phyloP scores from a whole-genome alignment of 305 asterid genomes.

The Solanum hybrid region DNA sequence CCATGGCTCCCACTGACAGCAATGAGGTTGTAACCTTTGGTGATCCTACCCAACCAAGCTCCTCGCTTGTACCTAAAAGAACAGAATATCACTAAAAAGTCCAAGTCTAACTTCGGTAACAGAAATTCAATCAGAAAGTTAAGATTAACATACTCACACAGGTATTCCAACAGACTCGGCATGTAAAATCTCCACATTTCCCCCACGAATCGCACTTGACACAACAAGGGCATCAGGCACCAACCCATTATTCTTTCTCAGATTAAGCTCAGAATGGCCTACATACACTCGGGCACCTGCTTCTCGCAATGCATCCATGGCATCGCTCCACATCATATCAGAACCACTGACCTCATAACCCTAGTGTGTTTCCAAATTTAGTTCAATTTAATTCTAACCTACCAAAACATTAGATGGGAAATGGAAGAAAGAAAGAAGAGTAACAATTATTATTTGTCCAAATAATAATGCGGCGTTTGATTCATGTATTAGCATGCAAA shows the following conservation, averaged over 20 bases:
- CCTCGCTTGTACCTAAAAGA: constrained; percentile 24
- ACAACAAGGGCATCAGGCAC: constrained; percentile 24
- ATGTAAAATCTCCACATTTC: constrained; percentile 24
- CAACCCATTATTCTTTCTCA: constrained; percentile 8
- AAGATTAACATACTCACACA: constrained; percentile 11
- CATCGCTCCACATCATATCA: constrained; percentile 25
- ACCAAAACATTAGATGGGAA: background rate
- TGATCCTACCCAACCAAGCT: constrained; percentile 30
- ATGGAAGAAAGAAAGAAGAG: background rate
- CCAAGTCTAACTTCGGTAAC: background rate
- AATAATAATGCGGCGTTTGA: background rate
- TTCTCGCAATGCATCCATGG: constrained; percentile 23
- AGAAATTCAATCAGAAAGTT: background rate
- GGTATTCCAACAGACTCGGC: constrained; percentile 23
- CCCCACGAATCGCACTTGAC: constrained; percentile 28
- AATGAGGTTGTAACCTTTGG: constrained; percentile 24
- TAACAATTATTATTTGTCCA: background rate
- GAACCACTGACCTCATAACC: constrained; percentile 32
- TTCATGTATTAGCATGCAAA: background rate
- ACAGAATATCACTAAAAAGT: background rate
- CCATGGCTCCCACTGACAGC: constrained; percentile 37
- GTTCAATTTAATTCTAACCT: background rate
- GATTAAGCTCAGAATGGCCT: constrained; percentile 27
- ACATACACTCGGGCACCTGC: constrained; percentile 19
- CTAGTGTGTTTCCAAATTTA: constrained; percentile 4